Evolutionary conservation across 305 asterid genomes (phyloP).

Genomic region (Euphrasia arctica): DNA sequence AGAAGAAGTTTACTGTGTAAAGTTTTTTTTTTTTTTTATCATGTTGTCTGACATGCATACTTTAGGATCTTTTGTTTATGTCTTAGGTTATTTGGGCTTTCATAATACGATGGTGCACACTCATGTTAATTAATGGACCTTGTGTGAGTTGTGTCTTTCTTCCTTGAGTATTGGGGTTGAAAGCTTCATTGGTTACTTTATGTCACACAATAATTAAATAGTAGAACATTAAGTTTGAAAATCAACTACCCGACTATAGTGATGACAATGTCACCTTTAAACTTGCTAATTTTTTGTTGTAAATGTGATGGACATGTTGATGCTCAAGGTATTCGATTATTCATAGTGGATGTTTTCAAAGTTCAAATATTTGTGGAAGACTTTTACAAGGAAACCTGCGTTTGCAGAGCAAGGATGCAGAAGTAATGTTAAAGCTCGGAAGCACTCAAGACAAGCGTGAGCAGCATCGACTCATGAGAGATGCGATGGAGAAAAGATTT

Average conservation of each 20-base stretch:
- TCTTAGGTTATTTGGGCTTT: not conserved
- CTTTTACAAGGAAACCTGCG: conserved; percentile 22
- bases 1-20: not conserved
- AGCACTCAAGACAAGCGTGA: conserved; percentile 93
- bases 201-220: not conserved
- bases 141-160: conserved; percentile 11
- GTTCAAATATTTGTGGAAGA: conserved; percentile 15
- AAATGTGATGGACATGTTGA: not conserved
- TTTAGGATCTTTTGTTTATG: conserved; percentile 9
- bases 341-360: conserved; percentile 3
- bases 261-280: not conserved
- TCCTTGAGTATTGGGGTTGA: not conserved
- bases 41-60: conserved; percentile 9
- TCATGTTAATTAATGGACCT: not conserved
- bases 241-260: not conserved
- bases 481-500: conserved; percentile 96
- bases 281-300: too few species aligned
- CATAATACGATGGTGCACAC: not conserved
- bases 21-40: not conserved
- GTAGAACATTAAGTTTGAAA: conserved; percentile 4
- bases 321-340: conserved; percentile 4
- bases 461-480: conserved; percentile 90
- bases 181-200: not conserved
- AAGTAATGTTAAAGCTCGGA: conserved; percentile 93
- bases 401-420: conserved; percentile 91